These are phyloP conservation scores for Trichoderma koningiopsis DNA, from an alignment of 2,329 filamentous ascomycete species.

Conservation along the genomic window DNA sequence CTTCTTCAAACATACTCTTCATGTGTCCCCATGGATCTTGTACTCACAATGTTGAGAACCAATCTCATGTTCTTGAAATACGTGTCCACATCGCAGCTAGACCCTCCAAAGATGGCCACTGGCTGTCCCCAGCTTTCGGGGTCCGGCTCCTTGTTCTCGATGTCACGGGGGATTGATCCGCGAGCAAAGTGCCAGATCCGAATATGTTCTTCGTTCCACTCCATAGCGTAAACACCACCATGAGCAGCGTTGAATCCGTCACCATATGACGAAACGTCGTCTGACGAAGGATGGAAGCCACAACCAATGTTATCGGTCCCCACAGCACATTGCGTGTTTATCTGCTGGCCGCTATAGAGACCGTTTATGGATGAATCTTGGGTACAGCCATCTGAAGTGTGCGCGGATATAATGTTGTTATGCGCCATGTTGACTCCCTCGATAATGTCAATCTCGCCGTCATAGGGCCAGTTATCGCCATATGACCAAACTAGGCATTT, in stretches of 20 bases:
- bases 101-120: slow-evolving; percentile 66
- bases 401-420: slow-evolving; percentile 62
- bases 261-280: slow-evolving; percentile 56
- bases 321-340: slow-evolving; percentile 43
- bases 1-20: background rate
- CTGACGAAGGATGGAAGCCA: slow-evolving; percentile 44
- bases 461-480: slow-evolving; percentile 59
- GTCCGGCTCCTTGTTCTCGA: slow-evolving; percentile 59
- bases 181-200: slow-evolving; percentile 77
- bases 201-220: slow-evolving; percentile 70
- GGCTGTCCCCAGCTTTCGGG: slow-evolving; percentile 70
- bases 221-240: slow-evolving; percentile 70
- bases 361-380: slow-evolving; percentile 30
- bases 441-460: slow-evolving; percentile 70
- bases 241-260: slow-evolving; percentile 65
- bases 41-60: slow-evolving; percentile 65
- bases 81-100: slow-evolving; percentile 63
- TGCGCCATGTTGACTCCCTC: slow-evolving; percentile 67
- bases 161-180: slow-evolving; percentile 65
- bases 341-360: slow-evolving; percentile 34
- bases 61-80: slow-evolving; percentile 71
- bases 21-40: background rate
- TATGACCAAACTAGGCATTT: slow-evolving; percentile 53
- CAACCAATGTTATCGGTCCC: slow-evolving; percentile 47
- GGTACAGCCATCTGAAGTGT: slow-evolving; percentile 50